These are phyloP conservation scores for Chalciporus chontae DNA, from an alignment of 768 basidiomycete species.

Conservation along the genomic window DNA sequence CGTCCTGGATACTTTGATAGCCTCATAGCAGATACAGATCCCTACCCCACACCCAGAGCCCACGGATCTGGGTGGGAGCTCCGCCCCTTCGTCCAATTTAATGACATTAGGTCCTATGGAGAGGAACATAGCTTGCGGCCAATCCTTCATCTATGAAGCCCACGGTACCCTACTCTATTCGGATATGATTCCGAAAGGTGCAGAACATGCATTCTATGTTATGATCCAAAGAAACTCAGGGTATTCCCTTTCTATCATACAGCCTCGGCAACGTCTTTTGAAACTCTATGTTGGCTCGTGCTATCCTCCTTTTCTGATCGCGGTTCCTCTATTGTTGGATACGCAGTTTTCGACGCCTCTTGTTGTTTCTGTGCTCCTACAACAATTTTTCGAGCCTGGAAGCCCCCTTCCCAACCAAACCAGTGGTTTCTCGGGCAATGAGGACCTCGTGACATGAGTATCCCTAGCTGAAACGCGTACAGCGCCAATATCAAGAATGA, in stretches of 20 bases:
- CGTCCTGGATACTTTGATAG: neutral
- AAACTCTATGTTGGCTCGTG: neutral
- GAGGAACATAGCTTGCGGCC: neutral
- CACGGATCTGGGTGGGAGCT: too few relatives aligned
- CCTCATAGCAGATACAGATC: too few relatives aligned
- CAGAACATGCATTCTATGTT: neutral
- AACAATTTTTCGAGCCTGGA: conserved; percentile 40
- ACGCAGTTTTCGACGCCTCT: neutral
- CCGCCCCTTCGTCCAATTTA: too few relatives aligned
- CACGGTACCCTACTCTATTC: conserved; percentile 3
- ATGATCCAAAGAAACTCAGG: neutral
- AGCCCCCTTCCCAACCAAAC: conserved; percentile 63
- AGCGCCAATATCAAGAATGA: conserved; percentile 60
- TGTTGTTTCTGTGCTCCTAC: conserved; percentile 17
- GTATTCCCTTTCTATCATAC: conserved; percentile 1
- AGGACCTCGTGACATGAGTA: conserved; percentile 67
- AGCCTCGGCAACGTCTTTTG: neutral
- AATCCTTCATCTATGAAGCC: neutral
- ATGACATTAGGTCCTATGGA: too few relatives aligned
- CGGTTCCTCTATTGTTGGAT: neutral
- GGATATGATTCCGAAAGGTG: neutral
- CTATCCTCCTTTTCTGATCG: conserved; percentile 10
- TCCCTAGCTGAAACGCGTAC: conserved; percentile 49
- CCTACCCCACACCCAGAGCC: too few relatives aligned
- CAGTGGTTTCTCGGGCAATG: conserved; percentile 48